Evolutionary conservation across 441 rosid genomes (phyloP).

Genomic region (Gossypium trilobum): DNA sequence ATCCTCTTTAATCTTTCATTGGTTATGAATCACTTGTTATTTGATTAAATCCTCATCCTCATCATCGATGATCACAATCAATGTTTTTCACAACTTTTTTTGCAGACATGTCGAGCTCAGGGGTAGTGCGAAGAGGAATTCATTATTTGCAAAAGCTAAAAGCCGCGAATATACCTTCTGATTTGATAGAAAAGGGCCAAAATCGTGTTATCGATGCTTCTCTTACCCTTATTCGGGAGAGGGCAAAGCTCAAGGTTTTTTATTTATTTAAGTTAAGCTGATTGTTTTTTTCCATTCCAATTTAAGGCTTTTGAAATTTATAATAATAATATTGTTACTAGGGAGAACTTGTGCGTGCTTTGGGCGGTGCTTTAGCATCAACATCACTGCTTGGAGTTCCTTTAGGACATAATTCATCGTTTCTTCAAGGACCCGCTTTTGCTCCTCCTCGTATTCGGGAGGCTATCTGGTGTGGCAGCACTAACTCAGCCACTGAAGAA

Average conservation of each 20-base stretch:
- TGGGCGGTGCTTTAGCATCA: slow-evolving; percentile 71
- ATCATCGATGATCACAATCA: background rate
- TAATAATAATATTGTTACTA: slow-evolving; percentile 9
- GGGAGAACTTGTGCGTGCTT: slow-evolving; percentile 88
- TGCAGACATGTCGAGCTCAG: slow-evolving; percentile 43
- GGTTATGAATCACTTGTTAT: background rate
- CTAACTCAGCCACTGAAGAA: slow-evolving; percentile 84
- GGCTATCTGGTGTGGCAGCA: slow-evolving; percentile 98
- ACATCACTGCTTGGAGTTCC: slow-evolving; percentile 90
- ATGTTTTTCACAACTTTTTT: background rate
- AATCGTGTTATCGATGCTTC: slow-evolving; percentile 86
- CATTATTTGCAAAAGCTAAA: slow-evolving; percentile 54
- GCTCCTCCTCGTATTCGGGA: slow-evolving; percentile 96
- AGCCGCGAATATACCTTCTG: slow-evolving; percentile 48
- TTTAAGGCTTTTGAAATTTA: background rate
- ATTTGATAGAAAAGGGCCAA: slow-evolving; percentile 64
- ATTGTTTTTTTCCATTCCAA: background rate
- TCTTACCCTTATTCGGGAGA: slow-evolving; percentile 85
- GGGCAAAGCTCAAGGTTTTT: slow-evolving; percentile 83
- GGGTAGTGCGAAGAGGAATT: slow-evolving; percentile 34
- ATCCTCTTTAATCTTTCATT: background rate
- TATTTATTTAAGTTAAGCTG: background rate
- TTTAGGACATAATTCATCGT: slow-evolving; percentile 88
- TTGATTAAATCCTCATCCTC: background rate
- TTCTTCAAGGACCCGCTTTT: slow-evolving; percentile 97